A percentile compares a stretch with the other conserved stretches of the same genome.
These are phyloP conservation scores for Ogataea degrootiae DNA, from an alignment of 805 yeast genomes.

Conservation along the genomic window DNA sequence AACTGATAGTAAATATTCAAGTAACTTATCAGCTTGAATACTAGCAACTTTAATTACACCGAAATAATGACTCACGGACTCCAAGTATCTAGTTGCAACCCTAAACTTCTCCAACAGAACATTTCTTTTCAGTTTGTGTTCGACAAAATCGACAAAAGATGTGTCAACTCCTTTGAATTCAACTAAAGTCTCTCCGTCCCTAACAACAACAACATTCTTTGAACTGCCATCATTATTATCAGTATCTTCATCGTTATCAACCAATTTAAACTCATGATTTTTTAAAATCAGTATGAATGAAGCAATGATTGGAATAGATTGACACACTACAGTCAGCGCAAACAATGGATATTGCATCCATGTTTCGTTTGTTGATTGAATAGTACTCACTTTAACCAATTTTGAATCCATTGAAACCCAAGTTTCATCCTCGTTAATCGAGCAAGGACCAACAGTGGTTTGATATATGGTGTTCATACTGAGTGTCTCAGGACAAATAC, in stretches of 20 bases:
- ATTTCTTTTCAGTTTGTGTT: slow-evolving; percentile 4
- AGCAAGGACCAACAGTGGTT: slow-evolving; percentile 22
- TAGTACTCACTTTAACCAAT: slow-evolving; percentile 14
- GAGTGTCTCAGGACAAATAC: slow-evolving; percentile 24
- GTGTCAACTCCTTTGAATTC: slow-evolving; percentile 5
- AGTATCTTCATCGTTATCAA: slow-evolving; percentile 1
- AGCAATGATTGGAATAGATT: slow-evolving; percentile 29
- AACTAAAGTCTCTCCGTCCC: slow-evolving; percentile 5
- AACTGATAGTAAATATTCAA: slow-evolving; percentile 8
- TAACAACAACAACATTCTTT: slow-evolving; percentile 3
- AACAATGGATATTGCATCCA: slow-evolving; percentile 38
- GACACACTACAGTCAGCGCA: slow-evolving; percentile 24
- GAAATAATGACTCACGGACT: slow-evolving; percentile 15
- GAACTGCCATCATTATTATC: not conserved
- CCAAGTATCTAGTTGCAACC: slow-evolving; percentile 15
- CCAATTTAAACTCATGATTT: slow-evolving; percentile 4
- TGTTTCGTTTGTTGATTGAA: slow-evolving; percentile 30
- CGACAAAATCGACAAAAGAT: slow-evolving; percentile 2
- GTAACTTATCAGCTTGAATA: slow-evolving; percentile 17
- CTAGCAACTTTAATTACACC: slow-evolving; percentile 18
- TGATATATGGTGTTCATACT: slow-evolving; percentile 11
- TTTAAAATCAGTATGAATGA: slow-evolving; percentile 22
- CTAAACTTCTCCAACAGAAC: slow-evolving; percentile 16
- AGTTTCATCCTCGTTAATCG: slow-evolving; percentile 9
- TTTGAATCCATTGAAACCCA: slow-evolving; percentile 12